These are phyloP conservation scores for Stemphylium beticola DNA, from an alignment of 2,329 filamentous ascomycete genomes.

Conservation along the genomic window DNA sequence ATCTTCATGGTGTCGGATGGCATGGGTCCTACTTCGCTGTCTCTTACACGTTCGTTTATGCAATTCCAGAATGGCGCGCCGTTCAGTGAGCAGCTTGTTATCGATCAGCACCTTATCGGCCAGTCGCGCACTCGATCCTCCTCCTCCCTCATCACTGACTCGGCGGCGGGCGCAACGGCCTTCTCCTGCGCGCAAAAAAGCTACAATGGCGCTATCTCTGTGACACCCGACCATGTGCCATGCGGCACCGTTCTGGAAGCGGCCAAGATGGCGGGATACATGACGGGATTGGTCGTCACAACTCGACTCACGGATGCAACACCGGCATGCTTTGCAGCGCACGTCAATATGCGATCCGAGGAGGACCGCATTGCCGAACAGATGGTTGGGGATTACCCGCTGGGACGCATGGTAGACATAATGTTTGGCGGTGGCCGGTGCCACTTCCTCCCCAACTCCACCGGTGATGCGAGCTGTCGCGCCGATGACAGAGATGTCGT, in stretches of 20 bases:
- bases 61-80: constrained; percentile 79
- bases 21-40: constrained; percentile 93
- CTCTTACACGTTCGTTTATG: constrained; percentile 83
- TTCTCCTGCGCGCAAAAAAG: constrained; percentile 93
- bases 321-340: constrained; percentile 90
- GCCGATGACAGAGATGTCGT: constrained; percentile 78
- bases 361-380: constrained; percentile 93
- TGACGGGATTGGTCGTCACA: constrained; percentile 92
- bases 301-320: constrained; percentile 96
- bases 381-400: constrained; percentile 83
- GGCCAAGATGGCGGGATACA: constrained; percentile 88
- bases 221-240: constrained; percentile 81
- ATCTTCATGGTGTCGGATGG: constrained; percentile 99
- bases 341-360: constrained; percentile 79
- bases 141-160: constrained; percentile 89
- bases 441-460: constrained; percentile 86
- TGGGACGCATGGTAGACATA: constrained; percentile 87
- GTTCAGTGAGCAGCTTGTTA: constrained; percentile 73
- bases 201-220: constrained; percentile 95
- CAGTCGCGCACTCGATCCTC: constrained; percentile 85
- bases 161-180: constrained; percentile 93
- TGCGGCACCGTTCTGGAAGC: constrained; percentile 95
- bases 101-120: constrained; percentile 91
- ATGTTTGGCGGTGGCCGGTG: constrained; percentile 93
- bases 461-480: constrained; percentile 76